These are phyloP conservation scores for Neospermospora avenae DNA, from an alignment of 2,329 filamentous ascomycete species.

Conservation along the genomic window DNA sequence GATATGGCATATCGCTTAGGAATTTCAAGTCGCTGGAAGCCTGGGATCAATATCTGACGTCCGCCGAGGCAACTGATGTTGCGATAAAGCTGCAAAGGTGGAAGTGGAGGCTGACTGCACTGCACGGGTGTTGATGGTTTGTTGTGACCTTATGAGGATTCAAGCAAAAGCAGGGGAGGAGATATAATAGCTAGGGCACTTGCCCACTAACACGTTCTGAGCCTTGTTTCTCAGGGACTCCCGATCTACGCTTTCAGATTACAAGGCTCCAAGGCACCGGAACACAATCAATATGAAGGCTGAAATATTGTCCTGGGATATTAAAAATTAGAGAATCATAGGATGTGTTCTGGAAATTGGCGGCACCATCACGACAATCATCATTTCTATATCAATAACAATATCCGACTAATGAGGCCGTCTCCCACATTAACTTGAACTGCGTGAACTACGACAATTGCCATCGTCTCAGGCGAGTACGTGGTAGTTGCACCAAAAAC, in stretches of 20 bases:
- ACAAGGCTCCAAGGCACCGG: neutral
- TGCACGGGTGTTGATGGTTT: constrained; percentile 1
- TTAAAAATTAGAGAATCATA: neutral
- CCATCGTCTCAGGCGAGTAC: neutral
- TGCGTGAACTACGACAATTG: neutral
- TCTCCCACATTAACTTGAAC: neutral
- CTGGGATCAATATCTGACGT: neutral
- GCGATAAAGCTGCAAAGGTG: neutral
- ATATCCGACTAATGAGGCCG: neutral
- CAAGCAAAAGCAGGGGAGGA: neutral
- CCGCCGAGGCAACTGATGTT: neutral
- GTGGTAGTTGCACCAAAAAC: neutral
- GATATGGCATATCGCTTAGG: neutral
- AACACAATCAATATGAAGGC: constrained; percentile 11
- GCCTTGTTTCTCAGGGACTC: neutral
- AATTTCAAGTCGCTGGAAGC: neutral
- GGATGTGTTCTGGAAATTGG: neutral
- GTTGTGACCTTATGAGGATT: neutral
- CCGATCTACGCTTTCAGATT: neutral
- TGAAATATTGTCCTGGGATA: constrained; percentile 9
- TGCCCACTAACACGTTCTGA: neutral
- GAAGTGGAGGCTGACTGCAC: neutral
- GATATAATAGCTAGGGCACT: neutral
- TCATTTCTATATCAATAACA: neutral
- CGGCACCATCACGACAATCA: neutral